Base-by-base conservation (phyloP, 1,139 yeast species). In the Pichia sp. region DNA sequence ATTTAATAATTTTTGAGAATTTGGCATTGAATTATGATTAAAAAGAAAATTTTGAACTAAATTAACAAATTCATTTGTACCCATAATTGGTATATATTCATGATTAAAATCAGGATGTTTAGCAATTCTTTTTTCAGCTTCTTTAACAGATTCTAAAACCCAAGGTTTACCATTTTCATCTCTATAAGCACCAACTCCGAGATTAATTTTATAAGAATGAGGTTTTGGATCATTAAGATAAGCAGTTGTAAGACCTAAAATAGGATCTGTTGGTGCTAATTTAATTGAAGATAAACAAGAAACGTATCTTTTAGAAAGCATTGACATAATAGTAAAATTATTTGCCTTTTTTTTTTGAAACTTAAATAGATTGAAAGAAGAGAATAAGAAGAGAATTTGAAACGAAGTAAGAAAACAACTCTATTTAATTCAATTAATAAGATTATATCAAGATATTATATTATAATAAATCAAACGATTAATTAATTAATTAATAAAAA, bases 171-270 rank as follows among this genome's bases (percentile, higher is more conserved):
- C 97, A 46, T 68, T 59, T 58, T 81, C 76, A 65, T 88, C 96
- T 66, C 96, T 79, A 69, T 90, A 90, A 37, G 97, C 96, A 47
- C 97, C 97, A 48, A 90, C 90, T 28, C 95, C 92, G 59, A 88
- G 73, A 62, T 88, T 92, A 56, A 90, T 88, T 72, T 90, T 92
- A 53, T 18, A 18, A 18, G 18, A 18, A 18, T 26, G 34, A 5
- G 76, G 63, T 55, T 83, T 73, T 5, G 71, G 36, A 62, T 83
- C 90, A 25, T 70, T 67, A 52, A 67, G 71, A 67, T 70, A 83
- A 52, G 80, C 76, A 55, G 78, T 83, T 34, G 82, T 71, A 49
- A 83, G 73, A 39, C 90, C 90, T 60, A 84, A 71, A 54, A 84
- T 83, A 60, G 83, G 81, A 67, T 84, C 92, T 32, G 89, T 83